Percentiles rank a stretch among this genome's conserved stretches.
phyloP scores from a whole-genome alignment of 768 basidiomycete species.

The Amanita thiersii region DNA sequence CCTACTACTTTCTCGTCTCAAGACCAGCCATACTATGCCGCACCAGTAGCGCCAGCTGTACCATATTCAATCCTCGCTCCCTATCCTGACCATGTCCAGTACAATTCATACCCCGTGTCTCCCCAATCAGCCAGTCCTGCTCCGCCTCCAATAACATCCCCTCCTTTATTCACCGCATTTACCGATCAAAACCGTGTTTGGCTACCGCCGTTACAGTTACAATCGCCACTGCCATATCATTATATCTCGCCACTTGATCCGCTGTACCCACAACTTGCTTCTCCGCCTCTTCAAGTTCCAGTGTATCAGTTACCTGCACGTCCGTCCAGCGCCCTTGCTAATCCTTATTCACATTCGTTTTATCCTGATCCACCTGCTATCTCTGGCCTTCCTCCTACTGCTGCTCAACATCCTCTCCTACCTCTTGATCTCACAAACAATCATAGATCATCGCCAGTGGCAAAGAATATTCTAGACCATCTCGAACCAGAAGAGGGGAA shows the following conservation, averaged over 20 bases:
- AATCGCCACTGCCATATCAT: slow-evolving; percentile 22
- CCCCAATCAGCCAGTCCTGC: slow-evolving; percentile 15
- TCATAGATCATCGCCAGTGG: slow-evolving; percentile 13
- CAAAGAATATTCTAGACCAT: slow-evolving; percentile 12
- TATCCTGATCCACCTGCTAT: slow-evolving; percentile 16
- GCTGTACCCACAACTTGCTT: slow-evolving; percentile 2
- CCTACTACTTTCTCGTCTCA: slow-evolving; percentile 18
- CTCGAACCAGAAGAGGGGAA: slow-evolving; percentile 48
- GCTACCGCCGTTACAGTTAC: slow-evolving; percentile 31
- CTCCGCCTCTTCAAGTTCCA: slow-evolving; percentile 8
- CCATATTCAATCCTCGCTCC: not conserved
- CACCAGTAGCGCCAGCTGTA: not conserved
- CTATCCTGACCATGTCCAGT: slow-evolving; percentile 8
- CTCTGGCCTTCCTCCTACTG: slow-evolving; percentile 27
- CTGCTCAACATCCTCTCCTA: slow-evolving; percentile 19
- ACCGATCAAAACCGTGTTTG: slow-evolving; percentile 42
- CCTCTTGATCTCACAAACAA: slow-evolving; percentile 20
- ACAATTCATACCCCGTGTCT: slow-evolving; percentile 10
- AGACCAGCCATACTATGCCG: slow-evolving; percentile 7
- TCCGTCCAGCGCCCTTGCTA: slow-evolving; percentile 40
- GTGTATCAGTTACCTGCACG: slow-evolving; percentile 23
- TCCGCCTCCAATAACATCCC: slow-evolving; percentile 27
- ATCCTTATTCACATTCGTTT: slow-evolving; percentile 20
- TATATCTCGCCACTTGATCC: slow-evolving; percentile 20
- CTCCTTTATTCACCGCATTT: slow-evolving; percentile 28